These are phyloP conservation scores for Lactarius quietus DNA, from an alignment of 768 basidiomycete genomes.

Conservation along the genomic window DNA sequence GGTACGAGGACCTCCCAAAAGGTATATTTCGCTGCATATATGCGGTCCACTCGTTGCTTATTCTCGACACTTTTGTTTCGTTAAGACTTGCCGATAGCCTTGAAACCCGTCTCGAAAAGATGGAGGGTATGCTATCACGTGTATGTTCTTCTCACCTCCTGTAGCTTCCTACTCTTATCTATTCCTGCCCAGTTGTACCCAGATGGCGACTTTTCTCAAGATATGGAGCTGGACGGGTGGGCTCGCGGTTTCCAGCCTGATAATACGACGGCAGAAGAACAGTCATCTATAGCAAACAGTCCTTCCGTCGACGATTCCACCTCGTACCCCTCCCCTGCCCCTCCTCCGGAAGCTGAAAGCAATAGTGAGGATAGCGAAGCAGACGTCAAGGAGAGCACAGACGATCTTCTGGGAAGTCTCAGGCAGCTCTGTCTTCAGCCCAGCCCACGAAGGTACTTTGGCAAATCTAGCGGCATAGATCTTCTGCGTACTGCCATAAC, in stretches of 20 bases:
- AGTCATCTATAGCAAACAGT: not conserved
- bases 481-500: slow-evolving; percentile 18
- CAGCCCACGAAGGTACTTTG: slow-evolving; percentile 22
- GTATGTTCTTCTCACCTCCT: slow-evolving; percentile 5
- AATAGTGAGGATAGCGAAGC: slow-evolving; percentile 9
- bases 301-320: not conserved
- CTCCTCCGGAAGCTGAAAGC: not conserved
- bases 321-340: not conserved
- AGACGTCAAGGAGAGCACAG: not conserved
- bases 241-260: slow-evolving; percentile 17
- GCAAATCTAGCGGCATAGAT: slow-evolving; percentile 23
- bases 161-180: not conserved
- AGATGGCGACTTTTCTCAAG: slow-evolving; percentile 24
- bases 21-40: not conserved
- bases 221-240: slow-evolving; percentile 25
- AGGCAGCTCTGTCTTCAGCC: slow-evolving; percentile 4
- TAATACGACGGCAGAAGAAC: not conserved
- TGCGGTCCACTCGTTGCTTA: not conserved
- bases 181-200: slow-evolving; percentile 17
- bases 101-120: slow-evolving; percentile 26
- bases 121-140: slow-evolving; percentile 24
- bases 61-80: not conserved
- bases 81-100: slow-evolving; percentile 25
- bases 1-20: slow-evolving; percentile 25
- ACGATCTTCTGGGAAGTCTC: not conserved